Base-by-base conservation (phyloP, 495 filamentous ascomycete genomes). In the Sphaerosporella brunnea region DNA sequence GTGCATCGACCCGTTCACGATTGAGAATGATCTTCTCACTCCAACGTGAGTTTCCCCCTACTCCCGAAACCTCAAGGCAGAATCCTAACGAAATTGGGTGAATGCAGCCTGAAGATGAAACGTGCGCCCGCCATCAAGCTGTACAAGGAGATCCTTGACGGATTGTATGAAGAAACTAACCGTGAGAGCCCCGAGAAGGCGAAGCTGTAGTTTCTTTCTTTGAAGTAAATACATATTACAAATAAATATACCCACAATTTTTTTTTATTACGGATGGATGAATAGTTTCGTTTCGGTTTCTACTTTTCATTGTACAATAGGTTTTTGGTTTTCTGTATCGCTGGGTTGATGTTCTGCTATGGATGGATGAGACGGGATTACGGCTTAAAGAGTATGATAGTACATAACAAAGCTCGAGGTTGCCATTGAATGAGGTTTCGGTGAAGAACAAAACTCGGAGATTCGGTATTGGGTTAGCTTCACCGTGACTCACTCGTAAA, bases 1-100 rank as follows among this genome's bases (percentile, higher is more conserved):
- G 43, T 75, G 80, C 58, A 46, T 94, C 16, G 90, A 97, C 44
- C 90, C 90, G 4, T 96, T 97, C 59, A 82, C 77, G 7, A 77
- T 96, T 52, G 90, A 95, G 53, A 96, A 97, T 60, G 80, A 92
- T 66, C 69, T 96, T 21, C 62, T 97, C 63, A 97, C 90, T 13
- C 90, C 90, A 11, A 97, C 90, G 87, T 95, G 73, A 74, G 84
- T 82, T 47, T 38, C 54, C 28, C 19, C 43, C 7, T 24, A 7
- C 3, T n/a, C 11, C 23, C 16, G 21, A 39, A 21, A 25, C 16
- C 36, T 40, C 18, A 18, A 18, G 28, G 3, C n/a, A 51, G 36
- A 26, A 61, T 60, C 54, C 66, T 73, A 60, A 71, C 58, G 34
- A n/a, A n/a, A n/a, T n/a, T n/a, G n/a, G n/a, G n/a, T n/a, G n/a